phyloP scores from a whole-genome alignment of 345 rosid genomes.

The Populus davidiana region DNA sequence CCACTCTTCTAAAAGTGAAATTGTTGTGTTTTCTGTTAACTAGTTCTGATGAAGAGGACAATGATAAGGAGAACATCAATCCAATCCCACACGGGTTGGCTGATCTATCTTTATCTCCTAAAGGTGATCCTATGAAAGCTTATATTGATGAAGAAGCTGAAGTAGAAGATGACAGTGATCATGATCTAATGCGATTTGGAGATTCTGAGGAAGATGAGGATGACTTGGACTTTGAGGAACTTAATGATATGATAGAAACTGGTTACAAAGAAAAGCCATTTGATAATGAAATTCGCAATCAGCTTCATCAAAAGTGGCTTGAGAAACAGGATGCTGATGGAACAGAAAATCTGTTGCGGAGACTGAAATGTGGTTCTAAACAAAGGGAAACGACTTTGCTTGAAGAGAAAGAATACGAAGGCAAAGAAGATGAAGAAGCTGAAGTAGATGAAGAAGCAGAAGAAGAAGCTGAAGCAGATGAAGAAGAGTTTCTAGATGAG shows the following conservation, averaged over 20 bases:
- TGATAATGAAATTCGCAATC: conserved; percentile 73
- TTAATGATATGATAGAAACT: conserved; percentile 72
- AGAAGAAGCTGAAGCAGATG: conserved; percentile 25
- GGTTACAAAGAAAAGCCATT: conserved; percentile 59
- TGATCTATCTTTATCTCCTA: conserved; percentile 38
- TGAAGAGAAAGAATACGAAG: conserved; percentile 48
- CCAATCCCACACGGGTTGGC: conserved; percentile 30
- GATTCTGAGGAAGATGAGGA: conserved; percentile 79
- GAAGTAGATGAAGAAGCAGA: conserved; percentile 26
- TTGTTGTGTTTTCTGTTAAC: conserved; percentile 30
- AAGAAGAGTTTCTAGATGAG: conserved; percentile 40
- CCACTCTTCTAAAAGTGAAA: not conserved
- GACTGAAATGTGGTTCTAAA: conserved; percentile 56
- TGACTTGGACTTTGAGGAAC: conserved; percentile 56
- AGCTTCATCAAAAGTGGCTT: conserved; percentile 92
- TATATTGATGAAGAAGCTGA: conserved; percentile 91
- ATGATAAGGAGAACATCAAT: conserved; percentile 56
- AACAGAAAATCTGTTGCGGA: conserved; percentile 73
- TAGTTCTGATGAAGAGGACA: conserved; percentile 52
- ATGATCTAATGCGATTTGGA: conserved; percentile 57
- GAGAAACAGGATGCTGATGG: conserved; percentile 85
- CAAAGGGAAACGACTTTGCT: conserved; percentile 36
- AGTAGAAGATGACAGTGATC: conserved; percentile 95
- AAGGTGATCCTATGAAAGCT: conserved; percentile 72
- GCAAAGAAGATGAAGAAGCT: conserved; percentile 33